phyloP scores from a whole-genome alignment of 208 protist genomes.

The Crithidia acanthocephali region DNA sequence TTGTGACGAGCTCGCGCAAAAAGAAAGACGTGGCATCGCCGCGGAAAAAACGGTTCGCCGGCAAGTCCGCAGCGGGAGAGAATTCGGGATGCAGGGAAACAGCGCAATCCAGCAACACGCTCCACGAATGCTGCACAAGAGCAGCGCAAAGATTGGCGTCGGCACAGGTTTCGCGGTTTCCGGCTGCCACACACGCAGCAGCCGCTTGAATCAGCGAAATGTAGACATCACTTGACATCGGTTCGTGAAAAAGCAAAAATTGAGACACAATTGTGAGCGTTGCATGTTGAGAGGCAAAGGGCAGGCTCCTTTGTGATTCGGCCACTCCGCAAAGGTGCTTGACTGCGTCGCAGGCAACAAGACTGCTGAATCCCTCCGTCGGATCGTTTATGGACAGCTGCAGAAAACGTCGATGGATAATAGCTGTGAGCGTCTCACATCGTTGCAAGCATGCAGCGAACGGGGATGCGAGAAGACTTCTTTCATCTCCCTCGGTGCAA shows the following conservation, averaged over 20 bases:
- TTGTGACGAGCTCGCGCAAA: slow-evolving; percentile 6
- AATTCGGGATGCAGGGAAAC: slow-evolving; percentile 4
- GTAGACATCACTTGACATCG: slow-evolving; percentile 24
- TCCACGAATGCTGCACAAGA: slow-evolving; percentile 29
- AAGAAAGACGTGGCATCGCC: slow-evolving; percentile 9
- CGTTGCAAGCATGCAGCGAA: neutral
- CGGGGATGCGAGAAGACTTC: neutral
- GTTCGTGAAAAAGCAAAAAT: neutral
- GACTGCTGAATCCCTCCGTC: neutral
- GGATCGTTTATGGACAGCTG: neutral
- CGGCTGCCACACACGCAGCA: slow-evolving; percentile 3
- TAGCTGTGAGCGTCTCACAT: neutral
- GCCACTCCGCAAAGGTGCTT: neutral
- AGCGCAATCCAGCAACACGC: slow-evolving; percentile 10
- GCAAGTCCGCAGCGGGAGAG: neutral
- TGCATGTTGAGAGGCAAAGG: neutral
- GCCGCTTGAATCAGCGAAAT: slow-evolving; percentile 19
- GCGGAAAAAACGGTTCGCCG: slow-evolving; percentile 24
- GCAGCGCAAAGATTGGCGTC: slow-evolving; percentile 1
- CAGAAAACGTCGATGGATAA: slow-evolving; percentile 6
- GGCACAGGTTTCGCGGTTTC: neutral
- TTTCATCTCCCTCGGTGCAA: neutral
- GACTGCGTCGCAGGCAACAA: slow-evolving; percentile 23
- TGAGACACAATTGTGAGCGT: slow-evolving; percentile 16
- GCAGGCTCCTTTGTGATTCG: neutral